Evolutionary conservation across 345 rosid species (phyloP).

Genomic region (Eucalyptus pumila): DNA sequence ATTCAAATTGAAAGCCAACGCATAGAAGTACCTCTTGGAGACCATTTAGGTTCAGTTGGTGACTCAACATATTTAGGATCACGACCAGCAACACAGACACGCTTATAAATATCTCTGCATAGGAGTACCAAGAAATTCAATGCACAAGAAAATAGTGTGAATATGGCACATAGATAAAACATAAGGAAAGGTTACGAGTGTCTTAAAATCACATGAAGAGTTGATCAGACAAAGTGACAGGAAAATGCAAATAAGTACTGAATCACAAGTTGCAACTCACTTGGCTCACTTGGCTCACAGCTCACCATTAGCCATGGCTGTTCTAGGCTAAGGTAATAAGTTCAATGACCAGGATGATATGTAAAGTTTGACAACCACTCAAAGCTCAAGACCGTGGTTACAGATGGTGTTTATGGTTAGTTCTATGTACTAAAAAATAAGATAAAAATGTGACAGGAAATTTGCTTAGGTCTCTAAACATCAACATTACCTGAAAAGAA

Average conservation of each 20-base stretch:
- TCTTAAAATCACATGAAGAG: neutral
- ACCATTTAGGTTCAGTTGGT: constrained; percentile 96
- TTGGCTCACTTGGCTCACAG: neutral
- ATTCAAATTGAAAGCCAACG: neutral
- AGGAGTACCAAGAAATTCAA: neutral
- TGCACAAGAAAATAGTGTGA: neutral
- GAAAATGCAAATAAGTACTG: neutral
- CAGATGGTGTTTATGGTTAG: neutral
- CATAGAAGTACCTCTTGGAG: constrained; percentile 45
- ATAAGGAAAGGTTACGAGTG: neutral
- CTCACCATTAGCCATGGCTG: neutral
- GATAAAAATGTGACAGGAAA: neutral
- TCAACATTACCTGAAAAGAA: neutral
- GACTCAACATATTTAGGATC: constrained; percentile 71
- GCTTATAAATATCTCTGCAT: constrained; percentile 50
- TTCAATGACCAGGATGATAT: neutral
- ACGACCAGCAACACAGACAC: constrained; percentile 67
- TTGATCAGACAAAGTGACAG: neutral
- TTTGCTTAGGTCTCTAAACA: neutral
- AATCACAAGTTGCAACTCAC: neutral
- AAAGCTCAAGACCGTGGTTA: neutral
- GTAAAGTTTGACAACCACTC: neutral
- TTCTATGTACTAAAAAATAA: neutral
- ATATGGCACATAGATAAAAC: neutral
- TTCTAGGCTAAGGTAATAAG: neutral